Base-by-base conservation (phyloP, 2,329 filamentous ascomycete species). In the Pezizomycotina sp. region DNA sequence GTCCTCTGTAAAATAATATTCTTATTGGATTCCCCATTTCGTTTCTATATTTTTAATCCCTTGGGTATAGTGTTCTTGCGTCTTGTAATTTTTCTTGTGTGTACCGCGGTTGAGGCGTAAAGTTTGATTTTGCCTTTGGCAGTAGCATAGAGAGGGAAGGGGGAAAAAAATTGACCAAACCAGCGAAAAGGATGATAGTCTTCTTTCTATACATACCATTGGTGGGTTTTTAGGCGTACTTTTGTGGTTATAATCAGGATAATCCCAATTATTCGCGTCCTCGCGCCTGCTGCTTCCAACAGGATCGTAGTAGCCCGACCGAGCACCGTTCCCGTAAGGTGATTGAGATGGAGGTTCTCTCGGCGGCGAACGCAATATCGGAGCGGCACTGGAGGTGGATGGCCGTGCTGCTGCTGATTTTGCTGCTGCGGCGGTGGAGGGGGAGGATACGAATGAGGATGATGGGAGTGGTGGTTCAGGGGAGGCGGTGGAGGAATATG, bases 391-490 rank as follows among this genome's bases (percentile, higher is more conserved):
- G 37, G 54, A 47, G 27, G 56, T 52, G 12, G 56, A 48, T 15
- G 60, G 52, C 40, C 60, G 27, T 4, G 51, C 52, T 22, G 55
- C 48, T 22, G 58, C 49, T 7, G 52, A 47, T 45, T 61, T 61
- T 51, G 64, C 65, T 18, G 58, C 53, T 13, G 53, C 52, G 21
- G 62, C 25, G 40, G 49, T 24, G 48, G 45, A 38, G 46, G 54
- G 27, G 60, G 60, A 7, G 23, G 23, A 48, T 60, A 61, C 9
- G 62, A 58, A 44, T 65, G 65, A 51, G 38, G 48, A 21, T 21
- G 42, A 31, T 29, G 51, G 29, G 23, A 52, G 43, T 27, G 46
- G 24, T 41, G 37, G 10, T 27, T 41, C 39, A 26, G 31, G 9
- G 34, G 30, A 21, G 26, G 45, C 6, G 33, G 31, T 18, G 25